phyloP scores from a whole-genome alignment of 768 basidiomycete genomes.

The Phanerochaete carnosa region DNA sequence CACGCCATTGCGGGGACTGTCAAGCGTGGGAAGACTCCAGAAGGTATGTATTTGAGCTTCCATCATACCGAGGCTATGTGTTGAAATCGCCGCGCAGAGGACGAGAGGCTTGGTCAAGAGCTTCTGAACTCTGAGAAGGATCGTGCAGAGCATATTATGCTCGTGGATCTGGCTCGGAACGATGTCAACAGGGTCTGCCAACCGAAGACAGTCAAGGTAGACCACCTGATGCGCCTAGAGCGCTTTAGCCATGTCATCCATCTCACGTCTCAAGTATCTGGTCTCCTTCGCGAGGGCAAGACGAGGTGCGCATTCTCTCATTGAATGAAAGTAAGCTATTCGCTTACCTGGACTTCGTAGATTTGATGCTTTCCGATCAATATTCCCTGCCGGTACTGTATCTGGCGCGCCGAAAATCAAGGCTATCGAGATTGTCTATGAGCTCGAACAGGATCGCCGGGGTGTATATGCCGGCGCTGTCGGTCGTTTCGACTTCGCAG shows the following conservation, averaged over 20 bases:
- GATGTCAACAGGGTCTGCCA: constrained; percentile 98
- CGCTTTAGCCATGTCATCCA: constrained; percentile 99
- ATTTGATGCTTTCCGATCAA: constrained; percentile 98
- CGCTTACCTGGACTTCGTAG: constrained; percentile 35
- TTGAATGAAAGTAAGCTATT: not conserved
- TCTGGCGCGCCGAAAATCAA: constrained; percentile 99
- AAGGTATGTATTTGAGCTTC: constrained; percentile 57
- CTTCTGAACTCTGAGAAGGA: constrained; percentile 89
- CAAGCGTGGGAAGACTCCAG: constrained; percentile 76
- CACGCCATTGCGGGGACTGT: constrained; percentile 98
- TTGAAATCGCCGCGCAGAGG: constrained; percentile 60
- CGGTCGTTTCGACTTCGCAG: constrained; percentile 95
- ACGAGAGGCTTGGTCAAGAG: constrained; percentile 69
- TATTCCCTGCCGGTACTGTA: constrained; percentile 98
- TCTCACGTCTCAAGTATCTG: constrained; percentile 93
- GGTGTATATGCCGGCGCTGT: constrained; percentile 98
- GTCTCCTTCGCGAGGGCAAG: constrained; percentile 73
- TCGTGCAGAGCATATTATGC: constrained; percentile 97
- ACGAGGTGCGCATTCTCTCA: constrained; percentile 58
- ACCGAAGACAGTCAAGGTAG: constrained; percentile 93
- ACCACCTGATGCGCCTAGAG: constrained; percentile 89
- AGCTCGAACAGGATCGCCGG: constrained; percentile 82
- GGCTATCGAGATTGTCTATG: constrained; percentile 89
- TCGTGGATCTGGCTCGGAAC: constrained; percentile 96
- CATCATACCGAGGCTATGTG: not conserved